Conservation (phyloP, 2,329 filamentous ascomycete genomes). For the Tympanopsis confertula region DNA sequence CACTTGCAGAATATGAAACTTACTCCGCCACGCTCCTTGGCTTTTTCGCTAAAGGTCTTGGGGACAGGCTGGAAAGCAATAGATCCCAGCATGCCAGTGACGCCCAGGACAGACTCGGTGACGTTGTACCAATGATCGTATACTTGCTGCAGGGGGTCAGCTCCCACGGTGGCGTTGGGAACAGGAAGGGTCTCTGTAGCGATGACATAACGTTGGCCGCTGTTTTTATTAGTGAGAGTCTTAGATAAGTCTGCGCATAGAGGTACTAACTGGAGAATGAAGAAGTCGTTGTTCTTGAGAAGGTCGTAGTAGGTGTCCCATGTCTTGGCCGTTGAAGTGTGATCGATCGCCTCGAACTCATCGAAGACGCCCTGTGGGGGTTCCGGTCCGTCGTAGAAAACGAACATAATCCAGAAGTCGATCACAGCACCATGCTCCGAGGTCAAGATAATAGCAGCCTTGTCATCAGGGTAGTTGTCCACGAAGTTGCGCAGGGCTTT, state of each 20-base stretch:
- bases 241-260: no score
- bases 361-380: slow-evolving; percentile 41
- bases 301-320: slow-evolving; percentile 31
- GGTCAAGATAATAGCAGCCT: slow-evolving; percentile 48
- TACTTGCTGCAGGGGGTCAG: slow-evolving; percentile 15
- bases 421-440: slow-evolving; percentile 31
- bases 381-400: slow-evolving; percentile 47
- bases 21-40: slow-evolving; percentile 16
- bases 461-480: slow-evolving; percentile 43
- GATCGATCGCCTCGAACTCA: slow-evolving; percentile 37
- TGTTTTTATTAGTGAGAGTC: slow-evolving; percentile 3
- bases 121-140: slow-evolving; percentile 19
- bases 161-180: slow-evolving; percentile 14
- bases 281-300: slow-evolving; percentile 28
- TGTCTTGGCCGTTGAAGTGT: slow-evolving; percentile 30
- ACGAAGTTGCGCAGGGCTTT: slow-evolving; percentile 40
- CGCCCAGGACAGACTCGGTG: slow-evolving; percentile 12
- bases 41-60: slow-evolving; percentile 16
- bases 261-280: no score
- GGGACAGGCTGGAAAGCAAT: slow-evolving; percentile 23
- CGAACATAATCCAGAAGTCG: slow-evolving; percentile 46
- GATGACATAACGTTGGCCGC: slow-evolving; percentile 24
- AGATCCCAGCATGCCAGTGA: slow-evolving; percentile 15
- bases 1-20: background rate
- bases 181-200: slow-evolving; percentile 23